These are phyloP conservation scores for Aphanoascus verrucosus DNA, from an alignment of 2,329 filamentous ascomycete species.

Conservation along the genomic window DNA sequence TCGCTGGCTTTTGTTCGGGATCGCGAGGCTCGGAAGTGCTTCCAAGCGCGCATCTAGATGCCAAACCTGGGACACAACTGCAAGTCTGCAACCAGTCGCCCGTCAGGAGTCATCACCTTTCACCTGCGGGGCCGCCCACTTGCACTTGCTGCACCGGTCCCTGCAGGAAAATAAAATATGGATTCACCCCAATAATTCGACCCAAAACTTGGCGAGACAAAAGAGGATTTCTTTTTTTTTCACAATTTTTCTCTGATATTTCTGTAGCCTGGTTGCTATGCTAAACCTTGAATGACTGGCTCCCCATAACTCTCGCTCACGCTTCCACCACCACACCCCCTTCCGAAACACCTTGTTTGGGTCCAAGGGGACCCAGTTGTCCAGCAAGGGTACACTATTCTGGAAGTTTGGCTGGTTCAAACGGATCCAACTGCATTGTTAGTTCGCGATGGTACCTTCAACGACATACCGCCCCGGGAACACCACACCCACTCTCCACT, in stretches of 20 bases:
- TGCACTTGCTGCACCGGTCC: background rate
- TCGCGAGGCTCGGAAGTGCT: no score
- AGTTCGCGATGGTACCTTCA: background rate
- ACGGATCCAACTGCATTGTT: background rate
- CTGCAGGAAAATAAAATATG: slow-evolving; percentile 1
- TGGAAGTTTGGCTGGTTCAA: slow-evolving; percentile 9
- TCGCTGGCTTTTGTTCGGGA: no score
- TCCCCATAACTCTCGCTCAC: background rate
- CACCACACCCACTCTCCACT: slow-evolving; percentile 6
- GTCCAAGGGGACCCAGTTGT: background rate
- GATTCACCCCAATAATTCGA: slow-evolving; percentile 1
- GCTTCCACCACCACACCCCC: background rate
- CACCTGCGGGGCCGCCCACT: background rate
- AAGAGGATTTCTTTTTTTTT: background rate
- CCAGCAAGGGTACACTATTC: slow-evolving; percentile 5
- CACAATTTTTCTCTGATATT: background rate
- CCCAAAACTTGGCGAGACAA: background rate
- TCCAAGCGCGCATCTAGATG: no score
- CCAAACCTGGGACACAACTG: no score
- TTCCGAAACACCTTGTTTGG: slow-evolving; percentile 2
- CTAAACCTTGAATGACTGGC: background rate
- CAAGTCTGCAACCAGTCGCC: no score
- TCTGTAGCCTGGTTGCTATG: background rate
- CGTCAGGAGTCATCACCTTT: no score
- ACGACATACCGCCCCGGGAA: background rate